phyloP scores from a whole-genome alignment of 352 stramenopile genomes.

The Phytophthora multivora region DNA sequence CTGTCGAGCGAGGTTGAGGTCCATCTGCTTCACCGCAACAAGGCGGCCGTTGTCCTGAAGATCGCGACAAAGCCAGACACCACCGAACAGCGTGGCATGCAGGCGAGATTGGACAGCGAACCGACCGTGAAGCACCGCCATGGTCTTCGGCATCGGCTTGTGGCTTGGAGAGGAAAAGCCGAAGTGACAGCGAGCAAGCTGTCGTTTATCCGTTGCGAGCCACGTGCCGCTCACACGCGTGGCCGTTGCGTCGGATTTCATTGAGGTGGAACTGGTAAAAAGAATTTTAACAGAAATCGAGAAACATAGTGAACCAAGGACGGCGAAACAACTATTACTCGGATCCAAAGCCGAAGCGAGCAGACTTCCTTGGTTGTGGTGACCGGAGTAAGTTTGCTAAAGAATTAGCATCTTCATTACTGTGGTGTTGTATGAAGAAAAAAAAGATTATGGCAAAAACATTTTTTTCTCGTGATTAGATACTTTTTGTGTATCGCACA shows the following conservation, averaged over 20 bases:
- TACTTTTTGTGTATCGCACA: too few relatives aligned
- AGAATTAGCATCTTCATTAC: too few relatives aligned
- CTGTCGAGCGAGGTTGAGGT: constrained; percentile 20
- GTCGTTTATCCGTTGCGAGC: neutral
- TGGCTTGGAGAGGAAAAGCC: neutral
- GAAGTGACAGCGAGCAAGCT: neutral
- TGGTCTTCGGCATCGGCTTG: neutral
- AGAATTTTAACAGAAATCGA: neutral
- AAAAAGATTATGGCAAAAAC: too few relatives aligned
- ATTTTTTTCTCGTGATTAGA: too few relatives aligned
- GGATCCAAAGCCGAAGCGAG: neutral
- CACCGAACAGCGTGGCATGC: constrained; percentile 39
- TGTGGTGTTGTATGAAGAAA: too few relatives aligned
- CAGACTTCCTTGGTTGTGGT: neutral
- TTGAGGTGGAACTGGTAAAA: neutral
- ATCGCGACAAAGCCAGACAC: constrained; percentile 48
- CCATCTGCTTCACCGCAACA: constrained; percentile 50
- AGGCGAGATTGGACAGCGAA: constrained; percentile 25
- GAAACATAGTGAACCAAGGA: neutral
- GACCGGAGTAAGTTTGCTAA: too few relatives aligned
- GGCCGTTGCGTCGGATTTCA: neutral
- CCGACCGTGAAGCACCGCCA: constrained; percentile 12
- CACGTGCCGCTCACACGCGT: neutral
- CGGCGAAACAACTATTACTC: neutral
- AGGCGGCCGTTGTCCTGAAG: constrained; percentile 14